Evolutionary conservation across 345 rosid species (phyloP).

Genomic region (Euphorbia lathyris): DNA sequence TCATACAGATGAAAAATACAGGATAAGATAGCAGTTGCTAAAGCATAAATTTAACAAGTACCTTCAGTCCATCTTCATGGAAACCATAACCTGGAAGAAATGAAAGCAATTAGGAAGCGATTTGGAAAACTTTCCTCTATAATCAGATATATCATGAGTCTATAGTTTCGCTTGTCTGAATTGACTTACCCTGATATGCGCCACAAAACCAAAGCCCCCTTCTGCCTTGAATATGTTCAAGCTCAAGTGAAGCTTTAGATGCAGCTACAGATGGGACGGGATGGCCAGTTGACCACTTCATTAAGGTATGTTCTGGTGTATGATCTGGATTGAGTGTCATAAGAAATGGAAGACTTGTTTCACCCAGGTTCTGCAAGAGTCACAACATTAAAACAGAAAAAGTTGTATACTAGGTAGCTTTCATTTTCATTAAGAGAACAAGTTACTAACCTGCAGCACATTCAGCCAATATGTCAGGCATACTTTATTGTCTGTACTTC

Average conservation of each 20-base stretch:
- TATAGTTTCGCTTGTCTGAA: neutral
- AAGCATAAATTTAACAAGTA: no score
- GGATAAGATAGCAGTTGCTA: no score
- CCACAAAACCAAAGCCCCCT: constrained; percentile 91
- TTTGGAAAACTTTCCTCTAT: neutral
- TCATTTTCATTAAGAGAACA: no score
- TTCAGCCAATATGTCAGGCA: constrained; percentile 95
- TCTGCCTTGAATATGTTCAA: constrained; percentile 72
- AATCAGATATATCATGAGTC: neutral
- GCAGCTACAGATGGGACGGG: constrained; percentile 91
- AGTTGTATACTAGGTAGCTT: no score
- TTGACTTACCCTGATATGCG: constrained; percentile 70
- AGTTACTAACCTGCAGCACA: constrained; percentile 68
- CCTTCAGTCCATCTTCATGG: constrained; percentile 96
- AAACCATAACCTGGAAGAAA: constrained; percentile 81
- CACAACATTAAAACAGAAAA: constrained; percentile 9
- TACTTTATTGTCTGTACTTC: constrained; percentile 53
- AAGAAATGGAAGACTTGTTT: constrained; percentile 55
- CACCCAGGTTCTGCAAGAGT: constrained; percentile 70
- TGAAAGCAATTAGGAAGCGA: neutral
- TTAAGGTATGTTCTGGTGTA: constrained; percentile 59
- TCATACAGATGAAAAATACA: no score
- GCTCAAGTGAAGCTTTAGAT: constrained; percentile 70
- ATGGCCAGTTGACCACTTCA: constrained; percentile 84
- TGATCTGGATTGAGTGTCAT: constrained; percentile 75